phyloP scores from a whole-genome alignment of 2,329 filamentous ascomycete genomes.

The Coniochaeta hoffmannii region DNA sequence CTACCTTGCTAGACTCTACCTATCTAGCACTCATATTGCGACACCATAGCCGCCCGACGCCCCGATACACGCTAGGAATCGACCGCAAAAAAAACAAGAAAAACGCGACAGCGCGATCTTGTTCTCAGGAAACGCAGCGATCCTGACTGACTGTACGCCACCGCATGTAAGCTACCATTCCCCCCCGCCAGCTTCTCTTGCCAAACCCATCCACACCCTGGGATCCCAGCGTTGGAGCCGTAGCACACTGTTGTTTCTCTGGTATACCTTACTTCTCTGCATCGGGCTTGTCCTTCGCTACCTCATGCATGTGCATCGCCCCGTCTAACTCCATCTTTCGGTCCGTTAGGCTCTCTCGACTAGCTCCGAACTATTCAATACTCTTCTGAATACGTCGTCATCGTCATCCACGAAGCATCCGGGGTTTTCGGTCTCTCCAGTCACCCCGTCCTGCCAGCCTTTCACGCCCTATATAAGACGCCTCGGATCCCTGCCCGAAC shows the following conservation, averaged over 20 bases:
- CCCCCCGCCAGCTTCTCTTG: not conserved
- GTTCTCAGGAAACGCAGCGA: not conserved
- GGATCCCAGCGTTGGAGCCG: not conserved
- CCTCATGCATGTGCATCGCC: not conserved
- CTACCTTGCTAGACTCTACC: too few relatives aligned
- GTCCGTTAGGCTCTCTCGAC: not conserved
- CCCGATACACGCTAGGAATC: not conserved
- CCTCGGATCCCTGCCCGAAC: not conserved
- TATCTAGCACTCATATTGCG: too few relatives aligned
- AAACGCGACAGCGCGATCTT: not conserved
- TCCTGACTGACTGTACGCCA: not conserved
- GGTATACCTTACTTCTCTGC: not conserved
- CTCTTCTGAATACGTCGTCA: not conserved
- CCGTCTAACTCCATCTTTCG: not conserved
- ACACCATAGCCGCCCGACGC: not conserved
- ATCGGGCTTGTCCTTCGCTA: not conserved
- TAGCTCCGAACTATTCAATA: not conserved
- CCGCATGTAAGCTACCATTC: not conserved
- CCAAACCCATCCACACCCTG: not conserved
- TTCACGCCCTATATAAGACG: not conserved
- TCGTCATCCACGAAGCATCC: not conserved
- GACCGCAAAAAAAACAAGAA: too few relatives aligned
- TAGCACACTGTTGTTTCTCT: not conserved
- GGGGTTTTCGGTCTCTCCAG: not conserved
- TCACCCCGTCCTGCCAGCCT: not conserved